These are phyloP conservation scores for Penicillium bovifimosum DNA, from an alignment of 495 filamentous ascomycete species.

Conservation along the genomic window DNA sequence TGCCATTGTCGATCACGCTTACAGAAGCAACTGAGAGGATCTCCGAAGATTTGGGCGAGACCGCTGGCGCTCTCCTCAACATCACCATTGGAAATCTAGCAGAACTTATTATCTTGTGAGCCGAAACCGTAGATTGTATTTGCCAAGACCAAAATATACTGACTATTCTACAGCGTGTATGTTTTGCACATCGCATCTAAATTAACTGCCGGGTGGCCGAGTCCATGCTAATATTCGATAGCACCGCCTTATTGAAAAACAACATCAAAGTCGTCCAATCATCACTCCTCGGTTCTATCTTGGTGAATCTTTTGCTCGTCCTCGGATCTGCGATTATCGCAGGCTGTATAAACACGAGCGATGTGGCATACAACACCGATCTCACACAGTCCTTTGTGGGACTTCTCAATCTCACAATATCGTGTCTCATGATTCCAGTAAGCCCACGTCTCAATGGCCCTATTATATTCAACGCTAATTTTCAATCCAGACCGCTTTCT, in stretches of 20 bases:
- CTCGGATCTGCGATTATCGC: slow-evolving; percentile 18
- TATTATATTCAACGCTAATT: not conserved
- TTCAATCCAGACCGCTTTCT: slow-evolving; percentile 15
- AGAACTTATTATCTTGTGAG: slow-evolving; percentile 24
- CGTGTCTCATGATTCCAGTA: slow-evolving; percentile 22
- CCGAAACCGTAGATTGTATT: too few relatives aligned
- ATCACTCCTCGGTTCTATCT: slow-evolving; percentile 18
- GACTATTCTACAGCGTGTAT: not conserved
- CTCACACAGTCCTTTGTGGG: slow-evolving; percentile 17
- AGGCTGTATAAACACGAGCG: slow-evolving; percentile 9
- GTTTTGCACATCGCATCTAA: not conserved
- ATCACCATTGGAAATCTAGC: slow-evolving; percentile 19
- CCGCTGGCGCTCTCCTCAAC: slow-evolving; percentile 22
- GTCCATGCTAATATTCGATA: slow-evolving; percentile 3
- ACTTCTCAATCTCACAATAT: slow-evolving; percentile 21
- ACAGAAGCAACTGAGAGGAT: slow-evolving; percentile 23
- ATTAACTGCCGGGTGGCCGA: not conserved
- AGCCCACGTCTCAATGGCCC: not conserved
- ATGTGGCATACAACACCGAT: slow-evolving; percentile 17
- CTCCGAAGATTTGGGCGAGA: slow-evolving; percentile 15
- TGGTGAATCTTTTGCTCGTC: slow-evolving; percentile 22
- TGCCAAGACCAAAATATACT: not conserved
- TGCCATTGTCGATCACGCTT: slow-evolving; percentile 18
- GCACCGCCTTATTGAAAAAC: slow-evolving; percentile 16
- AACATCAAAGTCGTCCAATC: slow-evolving; percentile 19